phyloP scores from a whole-genome alignment of 202 grass and related monocot genomes.

The Panicum virgatum region DNA sequence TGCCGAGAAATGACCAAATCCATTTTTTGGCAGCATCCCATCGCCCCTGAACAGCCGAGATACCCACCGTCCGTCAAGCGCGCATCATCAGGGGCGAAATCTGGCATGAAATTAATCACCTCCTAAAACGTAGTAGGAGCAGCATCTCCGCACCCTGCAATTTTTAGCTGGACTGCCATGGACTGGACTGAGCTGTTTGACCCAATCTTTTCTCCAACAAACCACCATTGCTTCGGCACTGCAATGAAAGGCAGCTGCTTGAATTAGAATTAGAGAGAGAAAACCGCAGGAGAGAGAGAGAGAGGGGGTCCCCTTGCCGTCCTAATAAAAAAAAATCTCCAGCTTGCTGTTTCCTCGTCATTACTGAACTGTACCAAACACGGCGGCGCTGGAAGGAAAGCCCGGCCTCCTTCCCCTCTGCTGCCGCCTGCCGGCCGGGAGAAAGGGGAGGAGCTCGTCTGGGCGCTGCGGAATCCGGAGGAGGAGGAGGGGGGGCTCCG shows the following conservation, averaged over 20 bases:
- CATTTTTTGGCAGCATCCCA: neutral
- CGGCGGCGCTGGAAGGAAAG: slow-evolving; percentile 27
- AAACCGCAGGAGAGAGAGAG: neutral
- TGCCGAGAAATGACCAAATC: neutral
- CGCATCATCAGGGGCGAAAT: neutral
- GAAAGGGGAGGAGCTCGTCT: neutral
- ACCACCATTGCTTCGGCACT: too few species aligned
- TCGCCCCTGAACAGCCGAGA: neutral
- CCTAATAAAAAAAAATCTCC: neutral
- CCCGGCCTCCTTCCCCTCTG: slow-evolving; percentile 1
- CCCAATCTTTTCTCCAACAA: slow-evolving; percentile 31
- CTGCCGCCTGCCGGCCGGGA: slow-evolving; percentile 35
- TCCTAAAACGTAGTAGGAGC: neutral
- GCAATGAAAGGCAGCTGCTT: neutral
- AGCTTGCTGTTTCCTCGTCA: neutral
- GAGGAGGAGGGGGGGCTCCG: neutral
- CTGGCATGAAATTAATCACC: neutral
- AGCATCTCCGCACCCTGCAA: too few species aligned
- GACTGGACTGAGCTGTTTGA: neutral
- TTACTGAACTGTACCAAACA: slow-evolving; percentile 25
- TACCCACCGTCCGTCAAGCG: too few species aligned
- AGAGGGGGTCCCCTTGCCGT: neutral
- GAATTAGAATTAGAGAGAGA: neutral
- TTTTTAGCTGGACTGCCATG: neutral
- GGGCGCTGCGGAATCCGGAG: neutral